Base-by-base conservation (phyloP, 257 asterid species). In the Penstemon eatonii region DNA sequence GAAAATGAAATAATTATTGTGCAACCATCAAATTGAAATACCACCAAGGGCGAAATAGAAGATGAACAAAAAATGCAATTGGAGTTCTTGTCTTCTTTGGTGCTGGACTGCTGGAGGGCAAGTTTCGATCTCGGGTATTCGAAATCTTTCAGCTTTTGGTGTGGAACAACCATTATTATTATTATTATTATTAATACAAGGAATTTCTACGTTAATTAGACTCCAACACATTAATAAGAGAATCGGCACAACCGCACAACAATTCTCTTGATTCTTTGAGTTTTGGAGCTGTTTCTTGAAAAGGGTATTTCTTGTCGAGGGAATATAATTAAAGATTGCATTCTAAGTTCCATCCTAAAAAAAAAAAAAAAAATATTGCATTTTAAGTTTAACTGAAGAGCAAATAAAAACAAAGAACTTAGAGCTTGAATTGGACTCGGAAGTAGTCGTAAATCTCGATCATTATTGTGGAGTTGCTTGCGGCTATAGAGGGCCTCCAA, bases 51-150 rank as follows among this genome's bases (percentile, higher is more conserved):
- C 33, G 33, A 25, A 25, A 25, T 25, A 25, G 33, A 25, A 25
- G 33, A 25, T 25, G 33, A 25, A 25, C 33, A 25, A 25, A 25
- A 25, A 25, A 25, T 25, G 33, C 33, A 25, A 25, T 25, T 25
- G 33, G 33, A 25, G 33, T 0, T 25, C 33, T 25, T 25, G 33
- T 25, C 33, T 25, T 25, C 33, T 72, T 84, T 6, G 89, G 89
- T 8, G 89, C 87, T 45, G 87, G 89, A 3, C n/a, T n/a, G 87
- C 85, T 45, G 87, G 89, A 3, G 89, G 89, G 25, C 89, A 84
- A 4, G 86, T 84, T 19, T 55, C 72, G 11, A 79, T 77, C 49
- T 84, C 86, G 57, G 86, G 89, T 68, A 84, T 84, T 13, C 78
- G 74, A 70, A 54, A 81, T 59, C 78, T 79, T 44, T 84, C 71